Percentiles rank a stretch among this genome's conserved stretches.
phyloP scores from a whole-genome alignment of 2,329 filamentous ascomycete species.

The Xylaria sp. region DNA sequence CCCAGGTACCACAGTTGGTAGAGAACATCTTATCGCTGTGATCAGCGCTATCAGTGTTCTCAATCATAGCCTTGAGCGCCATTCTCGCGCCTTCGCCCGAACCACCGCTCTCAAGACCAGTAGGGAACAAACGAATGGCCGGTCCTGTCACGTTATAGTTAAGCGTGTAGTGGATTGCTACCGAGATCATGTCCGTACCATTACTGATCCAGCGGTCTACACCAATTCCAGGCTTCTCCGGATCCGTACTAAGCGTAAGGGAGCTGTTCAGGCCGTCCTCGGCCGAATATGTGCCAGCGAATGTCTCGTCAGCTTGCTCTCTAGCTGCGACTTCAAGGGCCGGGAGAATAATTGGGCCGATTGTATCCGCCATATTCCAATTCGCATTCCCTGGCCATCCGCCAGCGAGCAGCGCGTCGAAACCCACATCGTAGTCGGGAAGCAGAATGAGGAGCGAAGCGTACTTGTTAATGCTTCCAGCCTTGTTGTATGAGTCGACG shows the following conservation, averaged over 20 bases:
- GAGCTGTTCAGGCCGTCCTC: conserved; percentile 33
- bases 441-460: conserved; percentile 43
- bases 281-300: conserved; percentile 40
- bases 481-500: conserved; percentile 47
- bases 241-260: conserved; percentile 41
- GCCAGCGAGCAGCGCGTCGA: conserved; percentile 44
- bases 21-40: conserved; percentile 42
- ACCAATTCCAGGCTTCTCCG: conserved; percentile 41
- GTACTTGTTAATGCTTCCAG: conserved; percentile 46
- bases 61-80: conserved; percentile 46
- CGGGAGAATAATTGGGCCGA: conserved; percentile 41
- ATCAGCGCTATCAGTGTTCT: conserved; percentile 40
- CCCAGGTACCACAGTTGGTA: conserved; percentile 47
- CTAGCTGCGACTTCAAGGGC: conserved; percentile 44
- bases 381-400: conserved; percentile 46
- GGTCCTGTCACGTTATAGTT: conserved; percentile 43
- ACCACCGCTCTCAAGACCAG: conserved; percentile 38
- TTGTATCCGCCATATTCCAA: conserved; percentile 45
- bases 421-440: conserved; percentile 47
- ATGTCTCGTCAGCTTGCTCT: conserved; percentile 37
- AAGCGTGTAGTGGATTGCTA: conserved; percentile 43
- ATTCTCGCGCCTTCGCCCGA: conserved; percentile 28
- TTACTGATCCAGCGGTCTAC: conserved; percentile 45
- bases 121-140: conserved; percentile 45
- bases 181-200: conserved; percentile 44